Percentiles rank a stretch among this genome's conserved stretches.
phyloP scores from a whole-genome alignment of 768 basidiomycete genomes.

The Trametes cubensis region DNA sequence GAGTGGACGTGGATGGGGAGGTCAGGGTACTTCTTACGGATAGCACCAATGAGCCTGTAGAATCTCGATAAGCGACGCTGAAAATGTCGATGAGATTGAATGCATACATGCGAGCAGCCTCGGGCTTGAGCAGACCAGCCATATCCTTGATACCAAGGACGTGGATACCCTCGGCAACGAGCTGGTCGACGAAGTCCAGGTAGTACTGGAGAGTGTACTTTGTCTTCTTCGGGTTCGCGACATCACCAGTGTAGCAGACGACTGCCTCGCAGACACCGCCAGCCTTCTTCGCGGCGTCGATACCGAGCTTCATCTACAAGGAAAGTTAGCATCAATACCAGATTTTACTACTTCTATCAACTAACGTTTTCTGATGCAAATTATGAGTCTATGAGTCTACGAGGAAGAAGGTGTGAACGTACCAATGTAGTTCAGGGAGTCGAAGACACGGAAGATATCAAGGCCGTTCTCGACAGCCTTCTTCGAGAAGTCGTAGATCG shows the following conservation, averaged over 20 bases:
- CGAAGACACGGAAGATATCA: slow-evolving; percentile 99
- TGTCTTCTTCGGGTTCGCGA: slow-evolving; percentile 89
- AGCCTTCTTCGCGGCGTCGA: slow-evolving; percentile 99
- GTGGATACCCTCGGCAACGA: slow-evolving; percentile 94
- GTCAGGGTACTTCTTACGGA: slow-evolving; percentile 95
- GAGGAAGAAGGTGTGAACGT: slow-evolving; percentile 32
- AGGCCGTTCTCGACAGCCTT: slow-evolving; percentile 99
- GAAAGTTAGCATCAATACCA: slow-evolving; percentile 13
- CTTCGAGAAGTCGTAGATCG: slow-evolving; percentile 99
- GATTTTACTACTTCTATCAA: slow-evolving; percentile 3
- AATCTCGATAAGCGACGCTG: not conserved
- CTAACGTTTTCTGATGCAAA: slow-evolving; percentile 66
- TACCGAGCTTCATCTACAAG: slow-evolving; percentile 89
- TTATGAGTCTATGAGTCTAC: slow-evolving; percentile 11
- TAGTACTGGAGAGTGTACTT: slow-evolving; percentile 99
- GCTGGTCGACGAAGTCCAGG: slow-evolving; percentile 90
- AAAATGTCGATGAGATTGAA: not conserved
- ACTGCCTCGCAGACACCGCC: slow-evolving; percentile 98
- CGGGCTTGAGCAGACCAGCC: slow-evolving; percentile 95
- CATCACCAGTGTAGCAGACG: slow-evolving; percentile 98
- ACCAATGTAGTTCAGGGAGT: slow-evolving; percentile 99
- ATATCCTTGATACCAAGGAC: slow-evolving; percentile 98
- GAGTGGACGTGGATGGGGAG: slow-evolving; percentile 99
- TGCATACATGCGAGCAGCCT: slow-evolving; percentile 84
- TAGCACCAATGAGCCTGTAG: slow-evolving; percentile 84